Evolutionary conservation across 2,329 filamentous ascomycete species (phyloP).

Genomic region (Dissoconium aciculare): DNA sequence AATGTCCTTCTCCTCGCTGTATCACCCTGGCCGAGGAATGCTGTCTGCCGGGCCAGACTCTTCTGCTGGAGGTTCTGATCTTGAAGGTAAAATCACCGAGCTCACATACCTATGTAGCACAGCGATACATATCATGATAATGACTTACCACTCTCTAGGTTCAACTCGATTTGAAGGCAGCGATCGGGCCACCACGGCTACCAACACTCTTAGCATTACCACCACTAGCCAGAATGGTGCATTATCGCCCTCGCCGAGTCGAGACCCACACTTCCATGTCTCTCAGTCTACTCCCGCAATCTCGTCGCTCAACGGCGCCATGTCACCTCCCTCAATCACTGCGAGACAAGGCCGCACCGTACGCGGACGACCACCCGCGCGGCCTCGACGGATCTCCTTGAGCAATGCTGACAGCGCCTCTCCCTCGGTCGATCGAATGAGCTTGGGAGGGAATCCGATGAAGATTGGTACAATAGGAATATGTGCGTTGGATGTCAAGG

Average conservation of each 20-base stretch:
- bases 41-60: constrained; percentile 33
- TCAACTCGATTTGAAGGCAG: constrained; percentile 3
- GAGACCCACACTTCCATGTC: constrained; percentile 41
- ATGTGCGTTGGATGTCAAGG: constrained; percentile 89
- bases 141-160: not conserved
- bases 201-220: constrained; percentile 30
- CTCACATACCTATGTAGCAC: not conserved
- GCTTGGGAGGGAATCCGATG: constrained; percentile 38
- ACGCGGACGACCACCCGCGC: constrained; percentile 32
- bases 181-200: constrained; percentile 27
- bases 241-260: constrained; percentile 24
- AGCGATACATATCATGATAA: too few species aligned
- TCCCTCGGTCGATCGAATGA: constrained; percentile 54
- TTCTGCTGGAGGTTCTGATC: constrained; percentile 30
- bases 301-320: constrained; percentile 62
- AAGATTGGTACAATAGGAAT: constrained; percentile 64
- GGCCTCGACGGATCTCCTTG: constrained; percentile 64
- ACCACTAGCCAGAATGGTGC: constrained; percentile 32
- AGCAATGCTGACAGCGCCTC: constrained; percentile 74
- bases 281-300: constrained; percentile 67
- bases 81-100: constrained; percentile 24
- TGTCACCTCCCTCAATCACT: constrained; percentile 21
- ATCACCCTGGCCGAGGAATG: constrained; percentile 46
- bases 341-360: constrained; percentile 14
- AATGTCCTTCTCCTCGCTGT: constrained; percentile 57